Base-by-base conservation (phyloP, 495 filamentous ascomycete species). In the Astrothelium macrocarpum region DNA sequence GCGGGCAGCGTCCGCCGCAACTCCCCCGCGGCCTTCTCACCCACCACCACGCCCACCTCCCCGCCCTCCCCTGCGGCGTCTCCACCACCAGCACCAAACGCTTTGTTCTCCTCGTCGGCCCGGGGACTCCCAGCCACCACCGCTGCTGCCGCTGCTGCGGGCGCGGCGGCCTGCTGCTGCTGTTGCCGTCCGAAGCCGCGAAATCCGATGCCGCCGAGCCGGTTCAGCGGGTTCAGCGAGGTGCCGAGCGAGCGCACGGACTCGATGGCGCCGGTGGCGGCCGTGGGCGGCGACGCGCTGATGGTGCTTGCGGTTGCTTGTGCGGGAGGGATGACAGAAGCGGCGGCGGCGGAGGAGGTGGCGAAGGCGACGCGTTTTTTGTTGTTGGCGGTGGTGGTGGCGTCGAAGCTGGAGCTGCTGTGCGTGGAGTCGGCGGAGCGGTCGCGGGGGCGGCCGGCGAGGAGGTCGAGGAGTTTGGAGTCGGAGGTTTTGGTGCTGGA, bases 171-270 rank as follows among this genome's bases (percentile, higher is more conserved):
- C 67, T 68, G 53, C 71, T 77, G 7, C 80, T 76, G 2, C 72
- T 66, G n/a, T 64, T 76, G 45, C 91, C 82, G 2, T 90, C 90
- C 66, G 95, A 95, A 11, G 83, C 87, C 43, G 87, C 81, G 68
- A 93, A 86, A 78, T 58, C 78, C 77, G 76, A 92, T 86, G 23
- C 87, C 82, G 10, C 79, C 70, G 34, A 96, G 82, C 59, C 90
- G 82, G 53, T 86, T 90, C 66, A 97, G 84, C 0, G 91, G 91
- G 66, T 96, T 96, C 14, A 96, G 76, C 1, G 88, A 85, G 69
- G 82, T 94, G 25, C 90, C 87, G 34, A 96, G 82, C 67, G 84
- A 90, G n/a, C 88, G 83, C 82, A 95, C 85, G 1, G 87, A 89
- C 67, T 94, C 90, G 0, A 93, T 80, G 2, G 89, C 87, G 2